Percentiles rank a stretch among this genome's conserved stretches.
phyloP scores from a whole-genome alignment of 2,329 filamentous ascomycete species.

The Thelonectria rubi region DNA sequence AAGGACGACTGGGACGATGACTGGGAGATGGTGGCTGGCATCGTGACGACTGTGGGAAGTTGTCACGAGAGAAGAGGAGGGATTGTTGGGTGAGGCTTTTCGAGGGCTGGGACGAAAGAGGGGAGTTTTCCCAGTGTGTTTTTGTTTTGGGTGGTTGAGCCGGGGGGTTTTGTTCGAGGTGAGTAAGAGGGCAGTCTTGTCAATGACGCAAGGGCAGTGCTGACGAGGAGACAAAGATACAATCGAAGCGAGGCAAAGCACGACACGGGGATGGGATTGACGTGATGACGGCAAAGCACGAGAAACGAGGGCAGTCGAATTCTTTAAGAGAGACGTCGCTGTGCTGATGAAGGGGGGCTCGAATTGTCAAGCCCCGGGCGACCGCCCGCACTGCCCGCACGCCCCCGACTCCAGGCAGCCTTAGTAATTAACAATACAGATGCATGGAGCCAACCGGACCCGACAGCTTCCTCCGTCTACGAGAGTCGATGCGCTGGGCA shows the following conservation, averaged over 20 bases:
- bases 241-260: conserved; percentile 25
- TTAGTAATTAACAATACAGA: conserved; percentile 42
- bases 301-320: conserved; percentile 40
- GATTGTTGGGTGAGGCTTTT: conserved; percentile 36
- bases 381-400: conserved; percentile 43
- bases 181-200: background rate
- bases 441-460: conserved; percentile 30
- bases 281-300: conserved; percentile 32
- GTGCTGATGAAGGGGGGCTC: conserved; percentile 35
- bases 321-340: conserved; percentile 39
- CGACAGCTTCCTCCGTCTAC: conserved; percentile 29
- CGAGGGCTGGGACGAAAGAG: conserved; percentile 28
- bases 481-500: conserved; percentile 34
- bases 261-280: conserved; percentile 31
- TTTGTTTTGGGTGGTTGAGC: conserved; percentile 14
- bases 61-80: conserved; percentile 18
- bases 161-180: conserved; percentile 9
- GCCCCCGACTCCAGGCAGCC: conserved; percentile 33
- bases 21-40: conserved; percentile 49
- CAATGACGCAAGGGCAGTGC: too few species aligned
- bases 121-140: conserved; percentile 29
- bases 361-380: conserved; percentile 42
- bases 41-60: conserved; percentile 41
- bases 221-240: too few species aligned
- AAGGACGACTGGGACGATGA: conserved; percentile 53